Conservation (phyloP, 441 rosid genomes). For the Adansonia gregorii region DNA sequence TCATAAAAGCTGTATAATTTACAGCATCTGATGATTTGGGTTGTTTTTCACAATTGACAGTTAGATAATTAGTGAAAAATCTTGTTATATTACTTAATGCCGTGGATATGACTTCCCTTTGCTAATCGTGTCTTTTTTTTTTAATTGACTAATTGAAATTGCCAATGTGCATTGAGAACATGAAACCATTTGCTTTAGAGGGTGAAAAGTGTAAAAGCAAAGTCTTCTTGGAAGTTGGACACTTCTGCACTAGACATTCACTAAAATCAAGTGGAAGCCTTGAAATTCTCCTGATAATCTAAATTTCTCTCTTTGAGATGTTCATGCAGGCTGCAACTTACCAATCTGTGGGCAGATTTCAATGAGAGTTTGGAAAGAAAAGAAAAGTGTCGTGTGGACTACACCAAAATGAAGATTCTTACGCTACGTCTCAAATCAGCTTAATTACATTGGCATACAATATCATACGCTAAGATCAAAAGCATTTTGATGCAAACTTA, state of each 20-base stretch:
- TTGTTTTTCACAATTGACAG: background rate
- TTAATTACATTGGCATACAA: background rate
- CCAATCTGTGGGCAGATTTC: background rate
- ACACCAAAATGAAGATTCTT: background rate
- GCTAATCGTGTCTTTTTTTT: background rate
- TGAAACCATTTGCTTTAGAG: background rate
- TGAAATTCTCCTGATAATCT: background rate
- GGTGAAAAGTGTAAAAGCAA: background rate
- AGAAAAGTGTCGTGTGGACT: background rate
- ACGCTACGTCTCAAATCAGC: background rate
- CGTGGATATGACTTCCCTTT: background rate
- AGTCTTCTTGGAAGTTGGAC: background rate
- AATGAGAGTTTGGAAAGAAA: background rate
- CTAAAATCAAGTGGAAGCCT: background rate
- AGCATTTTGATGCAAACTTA: conserved; percentile 17
- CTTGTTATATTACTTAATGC: too few species aligned
- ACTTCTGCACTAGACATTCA: background rate
- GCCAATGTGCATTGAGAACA: conserved; percentile 1
- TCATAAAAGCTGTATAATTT: background rate
- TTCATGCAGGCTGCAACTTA: background rate
- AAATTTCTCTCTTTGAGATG: background rate
- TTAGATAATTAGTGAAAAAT: background rate
- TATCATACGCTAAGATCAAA: background rate
- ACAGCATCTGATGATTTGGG: background rate
- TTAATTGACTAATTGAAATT: background rate